Evolutionary conservation across 2,329 filamentous ascomycete species (phyloP), one percentile per base, ranked within the genome.

Genomic region (Aciculosporium take): DNA sequence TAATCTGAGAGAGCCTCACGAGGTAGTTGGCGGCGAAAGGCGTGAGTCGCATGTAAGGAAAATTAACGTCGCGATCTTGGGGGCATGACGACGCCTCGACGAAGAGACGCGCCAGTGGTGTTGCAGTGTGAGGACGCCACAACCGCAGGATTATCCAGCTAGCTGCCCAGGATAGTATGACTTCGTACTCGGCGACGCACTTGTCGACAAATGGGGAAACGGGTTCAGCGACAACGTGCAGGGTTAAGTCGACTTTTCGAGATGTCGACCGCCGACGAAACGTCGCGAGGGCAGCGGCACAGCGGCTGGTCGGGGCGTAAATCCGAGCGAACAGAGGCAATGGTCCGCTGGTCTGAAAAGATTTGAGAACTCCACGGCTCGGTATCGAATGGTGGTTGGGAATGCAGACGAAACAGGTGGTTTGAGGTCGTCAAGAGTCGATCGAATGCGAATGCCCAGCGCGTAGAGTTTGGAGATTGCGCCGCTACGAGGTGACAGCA

Each of bases 61-160:
- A n/a, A 59, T 69, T 72, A 75, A 61, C 58, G 66, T 60, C 59
- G 62, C 59, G 60, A 61, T 66, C 62, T 66, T 68, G 67, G 61
- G 64, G 64, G 69, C 73, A 77, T 77, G 69, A 72, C 72, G 70
- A 64, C 67, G 69, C 65, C 63, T 39, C 29, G 59, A 60, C 54
- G 50, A 55, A 54, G 59, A 67, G 60, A 65, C 60, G 61, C 61
- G 57, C 57, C 56, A 17, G 29, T 24, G 34, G 33, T 39, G 27
- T 45, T 42, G 37, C 37, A 29, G 23, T 25, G 21, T 35, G 10
- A 29, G 6, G 21, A 28, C 12, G 31, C 27, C 39, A 31, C 49
- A 35, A 44, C 41, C 13, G 7, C 8, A 8, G 6, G 4, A 7
- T 21, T 35, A 27, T 35, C 13, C 29, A 44, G 23, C 17, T 35